Evolutionary conservation across 192 early-diverging fungal genomes (phyloP).

Genomic region (Coemansia javaensis): DNA sequence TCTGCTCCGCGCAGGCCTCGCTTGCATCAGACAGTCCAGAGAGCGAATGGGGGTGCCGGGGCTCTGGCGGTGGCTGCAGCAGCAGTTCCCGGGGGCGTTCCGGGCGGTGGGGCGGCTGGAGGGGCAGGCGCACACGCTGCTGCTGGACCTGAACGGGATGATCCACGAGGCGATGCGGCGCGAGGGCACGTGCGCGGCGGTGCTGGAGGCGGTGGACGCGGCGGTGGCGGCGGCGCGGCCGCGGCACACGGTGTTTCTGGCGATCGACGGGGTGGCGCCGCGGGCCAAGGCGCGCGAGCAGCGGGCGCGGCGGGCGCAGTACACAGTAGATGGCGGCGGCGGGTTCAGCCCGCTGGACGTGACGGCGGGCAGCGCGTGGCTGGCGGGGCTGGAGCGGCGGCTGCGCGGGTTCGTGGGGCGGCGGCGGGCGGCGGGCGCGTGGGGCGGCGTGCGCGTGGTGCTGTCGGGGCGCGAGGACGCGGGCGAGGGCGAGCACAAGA

Average conservation of each 20-base stretch:
- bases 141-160: slow-evolving; percentile 44
- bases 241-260: slow-evolving; percentile 81
- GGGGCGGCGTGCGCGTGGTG: slow-evolving; percentile 79
- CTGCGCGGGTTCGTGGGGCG: slow-evolving; percentile 79
- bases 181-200: slow-evolving; percentile 10
- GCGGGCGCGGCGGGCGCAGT: slow-evolving; percentile 84
- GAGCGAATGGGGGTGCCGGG: slow-evolving; percentile 41
- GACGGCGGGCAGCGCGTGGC: slow-evolving; percentile 92
- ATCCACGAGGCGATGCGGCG: slow-evolving; percentile 22
- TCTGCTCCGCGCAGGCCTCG: too few relatives aligned
- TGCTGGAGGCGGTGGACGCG: slow-evolving; percentile 15
- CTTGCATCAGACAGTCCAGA: too few relatives aligned
- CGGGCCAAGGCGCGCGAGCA: slow-evolving; percentile 98
- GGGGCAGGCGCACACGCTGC: slow-evolving; percentile 21
- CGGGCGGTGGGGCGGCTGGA: slow-evolving; percentile 16
- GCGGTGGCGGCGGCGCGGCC: slow-evolving; percentile 59
- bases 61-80: slow-evolving; percentile 38
- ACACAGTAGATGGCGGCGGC: slow-evolving; percentile 46
- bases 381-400: slow-evolving; percentile 73
- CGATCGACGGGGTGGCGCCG: slow-evolving; percentile 93
- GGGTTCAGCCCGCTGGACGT: slow-evolving; percentile 90
- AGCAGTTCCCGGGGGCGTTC: slow-evolving; percentile 31
- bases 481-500: slow-evolving; percentile 99
- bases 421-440: slow-evolving; percentile 67
- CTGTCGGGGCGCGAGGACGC: slow-evolving; percentile 88